Percentiles rank a stretch among this genome's conserved stretches.
Evolutionary conservation across 2,329 filamentous ascomycete genomes (phyloP).

Genomic region (Alternaria ventricosa): DNA sequence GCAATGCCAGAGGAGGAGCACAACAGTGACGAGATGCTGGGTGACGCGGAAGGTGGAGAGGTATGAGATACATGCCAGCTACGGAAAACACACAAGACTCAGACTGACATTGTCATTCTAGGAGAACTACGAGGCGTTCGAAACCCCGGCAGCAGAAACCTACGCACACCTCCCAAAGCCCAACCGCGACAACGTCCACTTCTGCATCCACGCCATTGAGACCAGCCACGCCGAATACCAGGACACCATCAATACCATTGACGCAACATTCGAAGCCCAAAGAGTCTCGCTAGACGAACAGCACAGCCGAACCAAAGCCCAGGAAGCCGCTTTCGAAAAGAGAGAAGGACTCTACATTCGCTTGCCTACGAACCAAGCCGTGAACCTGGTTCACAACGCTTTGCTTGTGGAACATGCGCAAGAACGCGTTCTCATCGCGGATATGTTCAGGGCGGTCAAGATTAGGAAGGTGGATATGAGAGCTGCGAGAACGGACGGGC

Average conservation of each 20-base stretch:
- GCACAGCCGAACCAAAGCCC: background rate
- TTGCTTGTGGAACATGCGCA: background rate
- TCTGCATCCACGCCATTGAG: too few species aligned
- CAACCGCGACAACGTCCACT: too few species aligned
- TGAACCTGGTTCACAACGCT: background rate
- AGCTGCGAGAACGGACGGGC: background rate
- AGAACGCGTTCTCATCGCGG: background rate
- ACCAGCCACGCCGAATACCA: too few species aligned
- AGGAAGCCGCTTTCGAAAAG: background rate
- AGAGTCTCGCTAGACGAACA: background rate
- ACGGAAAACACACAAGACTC: too few species aligned
- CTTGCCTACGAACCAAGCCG: background rate
- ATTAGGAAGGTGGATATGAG: background rate
- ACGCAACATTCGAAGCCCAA: background rate
- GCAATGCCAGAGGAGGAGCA: too few species aligned
- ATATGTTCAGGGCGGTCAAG: background rate
- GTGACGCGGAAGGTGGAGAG: too few species aligned
- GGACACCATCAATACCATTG: too few species aligned
- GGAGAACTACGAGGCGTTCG: too few species aligned
- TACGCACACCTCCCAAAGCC: too few species aligned
- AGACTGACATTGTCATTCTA: background rate
- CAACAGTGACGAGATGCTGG: too few species aligned
- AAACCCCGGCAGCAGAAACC: too few species aligned
- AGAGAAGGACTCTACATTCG: background rate
- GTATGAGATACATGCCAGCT: too few species aligned